These are phyloP conservation scores for Torulaspora microellipsoides DNA, from an alignment of 805 yeast genomes.

Conservation along the genomic window DNA sequence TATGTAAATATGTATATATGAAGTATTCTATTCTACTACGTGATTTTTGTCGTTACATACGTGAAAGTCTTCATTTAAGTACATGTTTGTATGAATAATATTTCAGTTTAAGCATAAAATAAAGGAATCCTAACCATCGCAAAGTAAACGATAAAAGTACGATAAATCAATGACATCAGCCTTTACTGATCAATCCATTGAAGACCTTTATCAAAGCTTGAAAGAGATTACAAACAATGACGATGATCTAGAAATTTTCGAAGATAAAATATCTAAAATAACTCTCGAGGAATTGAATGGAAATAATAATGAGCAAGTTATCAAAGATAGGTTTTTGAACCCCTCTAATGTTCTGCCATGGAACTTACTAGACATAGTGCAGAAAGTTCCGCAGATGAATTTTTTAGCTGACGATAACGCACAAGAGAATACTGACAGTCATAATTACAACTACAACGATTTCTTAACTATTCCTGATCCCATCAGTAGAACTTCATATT, in stretches of 20 bases:
- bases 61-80: no score
- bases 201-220: slow-evolving; percentile 21
- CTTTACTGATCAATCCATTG: slow-evolving; percentile 13
- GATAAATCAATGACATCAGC: neutral
- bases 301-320: slow-evolving; percentile 14
- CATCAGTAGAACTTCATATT: slow-evolving; percentile 56
- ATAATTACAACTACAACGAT: slow-evolving; percentile 36
- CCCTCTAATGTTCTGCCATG: slow-evolving; percentile 64
- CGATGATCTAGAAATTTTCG: slow-evolving; percentile 34
- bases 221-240: slow-evolving; percentile 21
- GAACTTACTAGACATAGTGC: slow-evolving; percentile 67
- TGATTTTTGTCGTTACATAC: no score
- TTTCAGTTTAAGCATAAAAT: no score
- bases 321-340: slow-evolving; percentile 45
- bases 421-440: slow-evolving; percentile 1
- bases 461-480: slow-evolving; percentile 57
- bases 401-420: slow-evolving; percentile 22
- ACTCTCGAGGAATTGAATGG: slow-evolving; percentile 8
- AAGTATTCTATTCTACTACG: no score
- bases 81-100: no score
- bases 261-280: slow-evolving; percentile 44
- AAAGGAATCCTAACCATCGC: neutral
- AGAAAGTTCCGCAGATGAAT: slow-evolving; percentile 44
- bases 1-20: no score
- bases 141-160: neutral